A percentile compares a stretch with the other conserved stretches of the same genome.
Evolutionary conservation across 371 early-diverging fungal genomes (phyloP).

Genomic region (Conidiobolus coronatus): DNA sequence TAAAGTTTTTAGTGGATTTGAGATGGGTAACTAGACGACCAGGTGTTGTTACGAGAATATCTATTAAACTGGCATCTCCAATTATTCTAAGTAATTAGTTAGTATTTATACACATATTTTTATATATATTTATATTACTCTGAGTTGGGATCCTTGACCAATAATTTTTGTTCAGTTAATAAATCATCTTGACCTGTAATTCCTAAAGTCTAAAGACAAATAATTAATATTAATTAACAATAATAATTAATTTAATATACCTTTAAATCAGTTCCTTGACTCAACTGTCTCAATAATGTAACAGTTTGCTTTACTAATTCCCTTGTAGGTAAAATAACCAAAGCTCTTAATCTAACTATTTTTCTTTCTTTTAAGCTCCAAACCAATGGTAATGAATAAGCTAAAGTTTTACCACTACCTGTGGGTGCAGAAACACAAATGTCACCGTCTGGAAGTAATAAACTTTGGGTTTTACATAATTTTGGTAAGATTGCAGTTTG

Average conservation of each 20-base stretch:
- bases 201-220: slow-evolving; percentile 2
- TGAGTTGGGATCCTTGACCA: too few relatives aligned
- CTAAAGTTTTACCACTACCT: slow-evolving; percentile 92
- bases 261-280: slow-evolving; percentile 43
- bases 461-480: neutral
- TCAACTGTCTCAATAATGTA: slow-evolving; percentile 52
- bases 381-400: slow-evolving; percentile 89
- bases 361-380: slow-evolving; percentile 37
- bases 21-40: slow-evolving; percentile 86
- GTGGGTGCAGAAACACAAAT: slow-evolving; percentile 88
- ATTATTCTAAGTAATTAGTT: slow-evolving; percentile 10
- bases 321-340: slow-evolving; percentile 75
- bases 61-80: slow-evolving; percentile 47
- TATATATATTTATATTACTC: too few relatives aligned
- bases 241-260: slow-evolving; percentile 5
- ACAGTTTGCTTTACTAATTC: slow-evolving; percentile 74
- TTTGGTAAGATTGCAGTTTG: neutral
- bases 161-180: too few relatives aligned
- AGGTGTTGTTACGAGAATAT: slow-evolving; percentile 88
- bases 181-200: too few relatives aligned
- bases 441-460: slow-evolving; percentile 22
- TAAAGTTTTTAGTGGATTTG: slow-evolving; percentile 58
- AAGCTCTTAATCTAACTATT: slow-evolving; percentile 52
- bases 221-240: neutral
- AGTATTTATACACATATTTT: too few relatives aligned